A percentile compares a stretch with the other conserved stretches of the same genome.
These are phyloP conservation scores for Cyclostephanos tholiformis DNA, from an alignment of 108 stramenopile genomes.

Conservation along the genomic window DNA sequence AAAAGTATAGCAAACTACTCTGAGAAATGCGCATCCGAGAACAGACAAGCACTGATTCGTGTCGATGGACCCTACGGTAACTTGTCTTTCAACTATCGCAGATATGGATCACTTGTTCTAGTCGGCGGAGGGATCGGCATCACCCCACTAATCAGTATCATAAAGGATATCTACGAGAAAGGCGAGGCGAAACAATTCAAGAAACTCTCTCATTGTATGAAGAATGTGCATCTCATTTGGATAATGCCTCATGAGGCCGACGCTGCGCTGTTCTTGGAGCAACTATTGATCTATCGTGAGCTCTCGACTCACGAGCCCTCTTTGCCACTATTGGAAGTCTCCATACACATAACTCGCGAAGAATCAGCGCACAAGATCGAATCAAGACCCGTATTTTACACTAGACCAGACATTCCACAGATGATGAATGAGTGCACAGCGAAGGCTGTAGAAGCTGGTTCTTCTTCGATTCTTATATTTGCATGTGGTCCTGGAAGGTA, in stretches of 20 bases:
- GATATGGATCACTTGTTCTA: conserved; percentile 24
- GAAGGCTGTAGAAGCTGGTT: not conserved
- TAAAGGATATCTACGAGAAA: conserved; percentile 28
- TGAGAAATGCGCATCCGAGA: conserved; percentile 23
- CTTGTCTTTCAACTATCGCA: conserved; percentile 27
- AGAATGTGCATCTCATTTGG: conserved; percentile 7
- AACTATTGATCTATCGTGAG: conserved; percentile 12
- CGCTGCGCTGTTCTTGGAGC: conserved; percentile 8
- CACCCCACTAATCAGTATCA: conserved; percentile 23
- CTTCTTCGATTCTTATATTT: conserved; percentile 13
- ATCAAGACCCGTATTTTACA: conserved; percentile 6
- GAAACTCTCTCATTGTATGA: not conserved
- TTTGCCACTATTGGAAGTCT: conserved; percentile 6
- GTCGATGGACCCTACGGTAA: conserved; percentile 31
- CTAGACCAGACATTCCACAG: not conserved
- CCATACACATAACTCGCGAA: not conserved
- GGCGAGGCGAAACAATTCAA: not conserved
- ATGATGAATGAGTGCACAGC: conserved; percentile 6
- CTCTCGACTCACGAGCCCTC: conserved; percentile 7
- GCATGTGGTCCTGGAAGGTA: conserved; percentile 9
- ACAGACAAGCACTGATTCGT: conserved; percentile 31
- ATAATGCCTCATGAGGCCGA: conserved; percentile 8
- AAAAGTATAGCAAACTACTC: conserved; percentile 24
- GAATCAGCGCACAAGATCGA: not conserved
- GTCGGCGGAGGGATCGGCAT: conserved; percentile 35